Evolutionary conservation across 352 stramenopile species (phyloP).

Genomic region (Globisporangium abappressorium): DNA sequence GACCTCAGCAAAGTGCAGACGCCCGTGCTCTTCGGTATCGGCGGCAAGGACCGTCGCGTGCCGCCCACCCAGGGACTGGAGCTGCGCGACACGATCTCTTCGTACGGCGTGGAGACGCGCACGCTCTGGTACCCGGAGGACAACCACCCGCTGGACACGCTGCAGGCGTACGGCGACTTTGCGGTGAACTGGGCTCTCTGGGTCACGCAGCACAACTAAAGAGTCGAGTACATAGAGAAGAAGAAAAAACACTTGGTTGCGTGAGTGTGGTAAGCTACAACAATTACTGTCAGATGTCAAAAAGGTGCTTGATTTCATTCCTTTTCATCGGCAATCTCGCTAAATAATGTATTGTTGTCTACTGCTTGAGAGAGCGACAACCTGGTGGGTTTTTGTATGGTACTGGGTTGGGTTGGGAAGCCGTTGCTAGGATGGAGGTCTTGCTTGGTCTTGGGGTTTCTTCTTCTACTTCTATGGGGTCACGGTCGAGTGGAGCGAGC

Average conservation of each 20-base stretch:
- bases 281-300: not conserved
- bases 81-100: constrained; percentile 86
- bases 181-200: constrained; percentile 75
- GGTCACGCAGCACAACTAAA: constrained; percentile 59
- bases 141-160: constrained; percentile 62
- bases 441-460: constrained; percentile 5
- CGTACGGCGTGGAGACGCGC: constrained; percentile 47
- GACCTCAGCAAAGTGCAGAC: constrained; percentile 85
- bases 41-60: constrained; percentile 90
- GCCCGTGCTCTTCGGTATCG: constrained; percentile 90
- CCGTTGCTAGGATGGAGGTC: not conserved
- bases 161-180: constrained; percentile 70
- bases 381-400: not conserved
- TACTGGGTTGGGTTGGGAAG: constrained; percentile 4
- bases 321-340: not conserved
- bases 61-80: constrained; percentile 91
- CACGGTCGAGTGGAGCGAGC: not conserved
- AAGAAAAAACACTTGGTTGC: not conserved
- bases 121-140: constrained; percentile 77
- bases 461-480: constrained; percentile 4
- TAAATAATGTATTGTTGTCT: constrained; percentile 11
- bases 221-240: too few relatives aligned
- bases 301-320: constrained; percentile 1
- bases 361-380: not conserved
- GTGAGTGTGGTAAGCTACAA: not conserved